Evolutionary conservation across 2,329 filamentous ascomycete species (phyloP).

Genomic region (Epichloe aotearoae): DNA sequence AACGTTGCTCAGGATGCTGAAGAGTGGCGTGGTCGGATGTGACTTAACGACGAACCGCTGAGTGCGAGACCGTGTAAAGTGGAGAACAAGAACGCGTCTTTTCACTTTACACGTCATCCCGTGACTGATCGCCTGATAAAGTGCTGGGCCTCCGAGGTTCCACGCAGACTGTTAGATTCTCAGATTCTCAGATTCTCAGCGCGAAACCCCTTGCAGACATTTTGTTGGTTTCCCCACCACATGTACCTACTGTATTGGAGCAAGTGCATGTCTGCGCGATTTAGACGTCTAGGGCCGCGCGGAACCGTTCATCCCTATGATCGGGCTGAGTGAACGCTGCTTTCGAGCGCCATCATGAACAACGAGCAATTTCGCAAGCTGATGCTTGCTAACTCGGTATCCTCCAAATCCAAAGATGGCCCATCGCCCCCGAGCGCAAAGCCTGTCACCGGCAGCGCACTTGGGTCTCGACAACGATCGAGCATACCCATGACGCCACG

Average conservation of each 20-base stretch:
- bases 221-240: too few relatives aligned
- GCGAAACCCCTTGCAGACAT: too few relatives aligned
- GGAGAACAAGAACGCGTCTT: too few relatives aligned
- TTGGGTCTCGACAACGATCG: constrained; percentile 66
- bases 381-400: constrained; percentile 38
- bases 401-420: constrained; percentile 30
- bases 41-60: background rate
- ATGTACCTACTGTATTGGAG: too few relatives aligned
- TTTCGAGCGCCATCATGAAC: constrained; percentile 50
- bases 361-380: constrained; percentile 89
- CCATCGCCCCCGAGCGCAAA: constrained; percentile 23
- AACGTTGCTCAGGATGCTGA: background rate
- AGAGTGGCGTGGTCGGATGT: background rate
- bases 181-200: too few relatives aligned
- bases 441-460: constrained; percentile 27
- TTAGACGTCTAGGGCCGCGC: background rate
- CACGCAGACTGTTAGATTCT: too few relatives aligned
- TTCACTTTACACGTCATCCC: too few relatives aligned
- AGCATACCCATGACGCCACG: constrained; percentile 95
- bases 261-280: background rate
- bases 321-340: background rate
- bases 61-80: too few relatives aligned
- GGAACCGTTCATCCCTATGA: background rate
- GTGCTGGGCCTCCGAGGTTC: too few relatives aligned
- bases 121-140: too few relatives aligned